Base-by-base conservation (phyloP, 495 filamentous ascomycete species). In the Bryoglossum gracile region DNA sequence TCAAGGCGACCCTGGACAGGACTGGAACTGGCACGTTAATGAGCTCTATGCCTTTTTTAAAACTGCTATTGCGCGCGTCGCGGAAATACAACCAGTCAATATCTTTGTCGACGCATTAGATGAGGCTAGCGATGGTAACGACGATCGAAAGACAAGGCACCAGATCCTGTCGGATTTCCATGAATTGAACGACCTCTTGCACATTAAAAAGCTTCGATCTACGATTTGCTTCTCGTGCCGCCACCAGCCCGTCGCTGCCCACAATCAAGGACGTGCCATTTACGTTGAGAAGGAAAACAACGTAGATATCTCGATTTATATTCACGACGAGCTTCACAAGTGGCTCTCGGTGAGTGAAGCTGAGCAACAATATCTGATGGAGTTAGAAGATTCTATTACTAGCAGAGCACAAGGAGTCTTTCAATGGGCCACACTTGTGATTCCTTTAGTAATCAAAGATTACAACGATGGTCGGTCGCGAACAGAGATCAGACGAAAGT, bases 161-260 rank as follows among this genome's bases (percentile, higher is more conserved):
- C 51, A 23, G 8, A 53, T 5, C 40, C 62, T 17, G 49, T 61
- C 6, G 22, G 42, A 45, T 0, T 60, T 68, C 58, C 34, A 44
- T 10, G 28, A 17, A 3, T 21, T 49, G 13, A 54, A 48, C 41
- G 35, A 45, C 51, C 33, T 39, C 34, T 21, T 54, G 25, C 25
- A 28, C 30, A 11, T 16, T 2, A 44, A 30, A 30, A 10, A 3
- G 32, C 8, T 49, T 61, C 34, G 51, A 26, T 28, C 23, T 44
- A 44, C 25, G 4, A 61, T 69, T 22, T 69, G 67, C 37, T 68
- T 67, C 18, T 56, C 62, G 26, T 69, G 67, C 46, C 65, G 65
- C 2, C 60, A 67, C 39, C 65, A 58, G 40, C 67, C 64, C 5
- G 46, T 64, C 14, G 44, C 64, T 8, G 33, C 50, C 32, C 22